Evolutionary conservation across 352 stramenopile species (phyloP), one percentile per base, ranked within the genome.

Genomic region (Phytophthora syringae): DNA sequence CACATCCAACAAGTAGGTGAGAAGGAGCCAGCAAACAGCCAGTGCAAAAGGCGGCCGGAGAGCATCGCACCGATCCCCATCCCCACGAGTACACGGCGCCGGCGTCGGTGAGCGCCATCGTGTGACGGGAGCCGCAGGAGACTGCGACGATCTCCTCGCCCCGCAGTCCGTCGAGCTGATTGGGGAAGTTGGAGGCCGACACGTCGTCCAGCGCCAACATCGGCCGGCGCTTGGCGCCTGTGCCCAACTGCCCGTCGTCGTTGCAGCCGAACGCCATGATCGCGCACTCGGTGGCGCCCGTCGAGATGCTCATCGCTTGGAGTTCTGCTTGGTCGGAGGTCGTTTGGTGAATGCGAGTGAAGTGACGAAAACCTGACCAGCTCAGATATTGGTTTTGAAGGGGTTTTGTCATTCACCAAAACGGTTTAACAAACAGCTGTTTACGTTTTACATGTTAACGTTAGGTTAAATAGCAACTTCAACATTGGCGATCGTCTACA

Each of bases 211-310:
- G 85, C 21, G 77, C 67, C 22, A 83, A 71, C 21, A 51, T 80
- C 37, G 65, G 71, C 40, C 71, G 78, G 25, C 83, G 82, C 67
- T 80, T 80, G 56, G 88, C 83, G 22, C 84, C 86, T 39, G 80
- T 87, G 22, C 83, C 86, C 47, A 95, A 57, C 64, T 95, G 86
- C 0, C 86, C 86, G 65, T 95, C 86, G 63, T 95, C 86, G 60
- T 93, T 93, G 79, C 84, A 93, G 49, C 84, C 84, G 59, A 95
- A 93, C 24, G 83, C 80, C 57, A 91, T 71, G 20, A 92, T 71
- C 12, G 77, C 72, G 68, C 72, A 82, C 45, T 77, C 45, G 28
- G 52, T 51, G 25, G 54, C 42, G n/a, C 61, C 39, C 40, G 53
- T 61, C 32, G 50, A 55, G 30, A 69, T 69, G 58, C 20, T 72